Base-by-base conservation (phyloP, 257 asterid species). In the Mentha longifolia region DNA sequence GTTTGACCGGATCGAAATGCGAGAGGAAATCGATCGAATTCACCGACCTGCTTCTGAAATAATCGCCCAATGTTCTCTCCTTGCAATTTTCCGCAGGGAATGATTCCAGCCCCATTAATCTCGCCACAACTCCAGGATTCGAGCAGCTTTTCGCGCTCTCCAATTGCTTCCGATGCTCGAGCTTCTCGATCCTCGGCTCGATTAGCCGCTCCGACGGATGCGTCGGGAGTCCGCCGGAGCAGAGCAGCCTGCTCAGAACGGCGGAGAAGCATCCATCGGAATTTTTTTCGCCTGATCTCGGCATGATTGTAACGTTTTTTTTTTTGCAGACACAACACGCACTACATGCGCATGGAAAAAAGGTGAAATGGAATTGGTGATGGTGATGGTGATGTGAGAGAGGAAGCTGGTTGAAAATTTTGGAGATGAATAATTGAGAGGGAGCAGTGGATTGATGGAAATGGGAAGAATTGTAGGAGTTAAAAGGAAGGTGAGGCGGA, bases 71-170 rank as follows among this genome's bases (percentile, higher is more conserved):
- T 0, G 73, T 74, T n/a, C 55, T 62, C 6, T 76, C 74, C 46
- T 39, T 74, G n/a, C 25, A 16, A 56, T 28, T 28, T 2, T 56
- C 9, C 11, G 6, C 16, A 9, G 95, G 91, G 25, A 88, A 66
- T 2, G 91, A 80, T 2, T 88, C 95, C 67, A 88, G 52, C 11
- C 95, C 91, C 95, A 88, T 88, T 56, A 88, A 60, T 37, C 80
- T 82, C 9, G 95, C 95, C 51, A 88, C 95, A 5, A 88, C 71
- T 52, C 95, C 89, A 13, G 90, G 90, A 5, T 61, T 33, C 39
- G 80, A 9, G 6, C 50, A 14, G 7, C 49, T 0, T 5, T 3
- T 61, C 31, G 31, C 30, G 37, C 20, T 46, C 69, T 17, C 61
- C 50, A 3, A 17, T 9, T 33, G 31, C 51, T 61, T 66, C 17